Percentiles rank a stretch among this genome's conserved stretches.
Evolutionary conservation across 257 asterid genomes (phyloP).

Genomic region (Vinca minor): DNA sequence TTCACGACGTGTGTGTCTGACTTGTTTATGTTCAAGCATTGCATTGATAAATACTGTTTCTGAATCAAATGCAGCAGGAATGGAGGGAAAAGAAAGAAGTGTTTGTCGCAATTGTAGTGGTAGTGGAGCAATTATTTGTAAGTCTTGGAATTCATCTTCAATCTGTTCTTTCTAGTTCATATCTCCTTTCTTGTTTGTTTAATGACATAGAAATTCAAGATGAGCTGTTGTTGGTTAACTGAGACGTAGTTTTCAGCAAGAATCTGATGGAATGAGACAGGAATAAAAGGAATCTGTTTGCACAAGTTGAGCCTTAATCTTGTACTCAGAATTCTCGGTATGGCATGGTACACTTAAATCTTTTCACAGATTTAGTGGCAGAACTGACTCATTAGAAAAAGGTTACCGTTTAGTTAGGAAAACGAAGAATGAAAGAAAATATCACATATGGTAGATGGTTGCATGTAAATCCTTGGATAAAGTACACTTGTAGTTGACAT

Average conservation of each 20-base stretch:
- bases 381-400: too few relatives aligned
- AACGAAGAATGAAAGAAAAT: too few relatives aligned
- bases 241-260: too few relatives aligned
- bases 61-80: conserved; percentile 45
- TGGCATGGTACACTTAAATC: too few relatives aligned
- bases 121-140: conserved; percentile 85
- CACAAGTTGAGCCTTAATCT: neutral
- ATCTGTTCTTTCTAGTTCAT: neutral
- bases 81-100: conserved; percentile 55
- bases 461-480: too few relatives aligned
- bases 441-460: too few relatives aligned
- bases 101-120: conserved; percentile 87
- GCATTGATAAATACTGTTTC: conserved; percentile 39
- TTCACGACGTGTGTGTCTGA: conserved; percentile 68
- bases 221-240: too few relatives aligned
- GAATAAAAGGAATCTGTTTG: neutral
- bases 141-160: conserved; percentile 19
- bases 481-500: neutral
- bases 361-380: too few relatives aligned
- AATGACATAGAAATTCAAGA: too few relatives aligned
- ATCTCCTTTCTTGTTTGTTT: neutral
- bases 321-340: neutral
- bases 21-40: conserved; percentile 64
- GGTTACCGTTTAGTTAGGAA: too few relatives aligned
- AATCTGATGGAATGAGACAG: too few relatives aligned